Evolutionary conservation across 2,329 filamentous ascomycete genomes (phyloP), one percentile per base, ranked within the genome.

Genomic region (Ceratocystis diversiconidia): DNA sequence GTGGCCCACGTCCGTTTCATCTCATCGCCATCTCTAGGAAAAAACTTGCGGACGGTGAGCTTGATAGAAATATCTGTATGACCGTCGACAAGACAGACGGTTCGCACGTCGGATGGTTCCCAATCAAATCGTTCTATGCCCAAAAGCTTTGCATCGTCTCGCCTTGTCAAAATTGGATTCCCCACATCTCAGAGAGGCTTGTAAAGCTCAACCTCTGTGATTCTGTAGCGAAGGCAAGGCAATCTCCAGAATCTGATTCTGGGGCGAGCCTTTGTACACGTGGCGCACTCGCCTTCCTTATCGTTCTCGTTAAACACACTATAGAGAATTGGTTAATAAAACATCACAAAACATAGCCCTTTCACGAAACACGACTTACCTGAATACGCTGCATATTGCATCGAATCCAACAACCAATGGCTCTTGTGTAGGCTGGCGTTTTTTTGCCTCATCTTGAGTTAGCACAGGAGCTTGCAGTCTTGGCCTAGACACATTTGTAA

Each of bases 301-400:
- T 82, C 74, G 1, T 76, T 73, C 0, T 76, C 74, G 61, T 83
- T 80, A 30, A 76, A 81, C 76, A 70, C 82, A 85, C 82, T 85
- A 64, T 85, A 64, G 30, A 30, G 30, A 4, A 62, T 19, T 28
- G 32, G 64, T 68, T 68, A 68, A 61, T 30, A 17, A 36, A 28
- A 15, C 30, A 43, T 64, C 62, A 69, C 64, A 32, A 19, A 62
- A 25, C 50, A 30, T 17, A 59, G 44, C n/a, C 62, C 2, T 48
- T 44, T 46, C 5, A 25, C 10, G 19, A 2, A 41, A 32, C 15
- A 32, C 36, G 43, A 75, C 81, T 77, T 72, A 85, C 82, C 61
- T 83, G 78, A 69, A 85, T 84, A 55, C 82, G 78, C 69, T 85
- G 83, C 80, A 85, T 84, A 62, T 81, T 77, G 68, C 83, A 85